Percentiles rank a stretch among this genome's conserved stretches.
Conservation (phyloP, 2,329 filamentous ascomycete species). For the Simplicillium sp. region DNA sequence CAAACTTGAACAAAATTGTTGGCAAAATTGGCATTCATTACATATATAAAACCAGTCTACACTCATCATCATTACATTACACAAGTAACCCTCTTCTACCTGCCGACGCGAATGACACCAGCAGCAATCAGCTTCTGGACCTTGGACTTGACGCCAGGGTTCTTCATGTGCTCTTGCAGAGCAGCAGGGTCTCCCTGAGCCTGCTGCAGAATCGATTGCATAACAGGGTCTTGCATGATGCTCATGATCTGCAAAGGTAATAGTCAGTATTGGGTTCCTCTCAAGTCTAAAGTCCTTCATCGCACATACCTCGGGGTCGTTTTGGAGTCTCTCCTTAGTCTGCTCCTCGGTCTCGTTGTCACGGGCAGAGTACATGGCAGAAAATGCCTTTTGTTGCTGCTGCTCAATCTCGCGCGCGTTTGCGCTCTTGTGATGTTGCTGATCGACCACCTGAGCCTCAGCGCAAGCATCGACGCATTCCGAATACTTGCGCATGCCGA, state of each 20-base stretch:
- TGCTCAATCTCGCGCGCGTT: slow-evolving; percentile 87
- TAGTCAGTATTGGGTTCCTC: slow-evolving; percentile 15
- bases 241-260: slow-evolving; percentile 55
- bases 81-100: slow-evolving; percentile 2
- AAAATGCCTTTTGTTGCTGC: slow-evolving; percentile 86
- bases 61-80: slow-evolving; percentile 4
- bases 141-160: slow-evolving; percentile 74
- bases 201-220: slow-evolving; percentile 96
- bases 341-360: slow-evolving; percentile 96
- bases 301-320: slow-evolving; percentile 73
- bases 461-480: slow-evolving; percentile 85
- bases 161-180: slow-evolving; percentile 95
- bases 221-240: slow-evolving; percentile 91
- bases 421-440: slow-evolving; percentile 56
- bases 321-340: slow-evolving; percentile 82
- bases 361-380: slow-evolving; percentile 80
- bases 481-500: slow-evolving; percentile 97
- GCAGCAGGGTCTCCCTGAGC: slow-evolving; percentile 89
- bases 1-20: too few species aligned
- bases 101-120: slow-evolving; percentile 75
- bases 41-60: neutral
- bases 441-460: slow-evolving; percentile 70
- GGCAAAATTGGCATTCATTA: neutral
- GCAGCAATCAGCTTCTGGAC: slow-evolving; percentile 92
- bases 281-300: neutral